phyloP scores from a whole-genome alignment of 352 stramenopile species.

The Globisporangium solare region DNA sequence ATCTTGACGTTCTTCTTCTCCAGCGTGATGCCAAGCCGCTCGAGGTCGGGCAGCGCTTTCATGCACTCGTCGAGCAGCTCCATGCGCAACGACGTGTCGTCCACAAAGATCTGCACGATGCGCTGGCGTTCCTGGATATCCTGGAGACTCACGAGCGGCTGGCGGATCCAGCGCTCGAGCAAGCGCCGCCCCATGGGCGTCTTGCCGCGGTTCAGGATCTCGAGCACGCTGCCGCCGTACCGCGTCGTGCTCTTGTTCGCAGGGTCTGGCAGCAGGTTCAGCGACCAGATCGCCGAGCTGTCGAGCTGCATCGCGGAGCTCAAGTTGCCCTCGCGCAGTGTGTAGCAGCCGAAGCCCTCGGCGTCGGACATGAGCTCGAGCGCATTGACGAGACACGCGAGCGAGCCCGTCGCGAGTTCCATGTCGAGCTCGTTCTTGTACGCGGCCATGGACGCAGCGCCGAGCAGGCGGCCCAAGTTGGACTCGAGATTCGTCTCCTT shows the following conservation, averaged over 20 bases:
- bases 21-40: constrained; percentile 57
- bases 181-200: constrained; percentile 91
- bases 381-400: constrained; percentile 63
- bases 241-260: constrained; percentile 28
- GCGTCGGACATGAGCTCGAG: constrained; percentile 67
- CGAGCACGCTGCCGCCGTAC: constrained; percentile 84
- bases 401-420: constrained; percentile 54
- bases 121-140: constrained; percentile 89
- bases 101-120: constrained; percentile 90
- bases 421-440: constrained; percentile 71
- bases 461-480: constrained; percentile 63
- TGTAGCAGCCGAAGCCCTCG: constrained; percentile 72
- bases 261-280: constrained; percentile 90
- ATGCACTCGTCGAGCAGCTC: constrained; percentile 87
- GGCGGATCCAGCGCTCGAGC: constrained; percentile 96
- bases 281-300: constrained; percentile 86
- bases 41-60: constrained; percentile 77
- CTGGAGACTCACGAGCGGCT: constrained; percentile 90
- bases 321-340: constrained; percentile 54
- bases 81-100: constrained; percentile 83
- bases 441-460: constrained; percentile 44
- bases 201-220: constrained; percentile 93
- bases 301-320: constrained; percentile 92
- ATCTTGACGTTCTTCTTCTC: constrained; percentile 81
- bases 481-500: constrained; percentile 47